A percentile compares a stretch with the other conserved stretches of the same genome.
phyloP scores from a whole-genome alignment of 331 rosid species.

The Arachis monticola region DNA sequence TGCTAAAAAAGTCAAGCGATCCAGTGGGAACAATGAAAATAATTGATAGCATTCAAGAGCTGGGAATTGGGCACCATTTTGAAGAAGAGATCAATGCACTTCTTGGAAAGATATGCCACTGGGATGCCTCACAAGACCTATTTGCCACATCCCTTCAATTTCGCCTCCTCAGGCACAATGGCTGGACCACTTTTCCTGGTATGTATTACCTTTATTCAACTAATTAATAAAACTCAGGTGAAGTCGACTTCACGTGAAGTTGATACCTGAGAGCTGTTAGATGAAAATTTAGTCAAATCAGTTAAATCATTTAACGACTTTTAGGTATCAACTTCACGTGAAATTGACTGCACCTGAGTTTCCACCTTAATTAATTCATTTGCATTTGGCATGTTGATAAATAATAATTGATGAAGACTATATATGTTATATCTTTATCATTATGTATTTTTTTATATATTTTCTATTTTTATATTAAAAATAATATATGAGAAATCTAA shows the following conservation, averaged over 20 bases:
- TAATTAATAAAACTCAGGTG: no score
- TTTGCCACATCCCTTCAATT: conserved; percentile 52
- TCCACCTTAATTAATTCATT: background rate
- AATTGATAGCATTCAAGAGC: conserved; percentile 48
- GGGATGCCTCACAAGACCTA: conserved; percentile 39
- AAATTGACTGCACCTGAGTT: no score
- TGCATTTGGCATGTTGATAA: background rate
- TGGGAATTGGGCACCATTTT: conserved; percentile 46
- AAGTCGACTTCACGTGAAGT: no score
- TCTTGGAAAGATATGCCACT: conserved; percentile 11
- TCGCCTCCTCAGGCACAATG: conserved; percentile 43
- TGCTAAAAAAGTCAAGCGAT: conserved; percentile 23
- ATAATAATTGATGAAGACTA: no score
- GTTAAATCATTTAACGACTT: no score
- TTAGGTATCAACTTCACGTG: no score
- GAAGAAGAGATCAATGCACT: conserved; percentile 33
- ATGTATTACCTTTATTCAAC: background rate
- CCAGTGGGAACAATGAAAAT: conserved; percentile 35
- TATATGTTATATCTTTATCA: no score
- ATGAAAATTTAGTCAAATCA: no score
- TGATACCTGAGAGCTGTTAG: no score
- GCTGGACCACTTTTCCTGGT: conserved; percentile 37
- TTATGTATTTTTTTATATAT: no score
- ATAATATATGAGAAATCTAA: no score
- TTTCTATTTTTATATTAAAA: no score